phyloP scores from a whole-genome alignment of 2,329 filamentous ascomycete species.

The Lasiodiplodia citricola region DNA sequence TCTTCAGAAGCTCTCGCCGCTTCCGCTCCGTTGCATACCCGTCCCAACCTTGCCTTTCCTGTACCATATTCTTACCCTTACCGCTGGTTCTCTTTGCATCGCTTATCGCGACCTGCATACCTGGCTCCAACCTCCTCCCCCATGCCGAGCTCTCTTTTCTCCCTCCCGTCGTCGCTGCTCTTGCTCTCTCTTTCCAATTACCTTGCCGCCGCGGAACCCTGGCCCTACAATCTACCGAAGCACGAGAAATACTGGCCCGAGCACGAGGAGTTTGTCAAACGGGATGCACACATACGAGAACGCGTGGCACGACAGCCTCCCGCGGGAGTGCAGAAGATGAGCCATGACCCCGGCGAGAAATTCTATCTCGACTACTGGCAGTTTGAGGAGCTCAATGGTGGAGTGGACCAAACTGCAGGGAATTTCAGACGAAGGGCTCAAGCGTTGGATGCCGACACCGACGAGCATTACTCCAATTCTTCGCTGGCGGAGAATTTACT shows the following conservation, averaged over 20 bases:
- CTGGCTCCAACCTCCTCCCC: background rate
- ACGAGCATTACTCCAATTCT: conserved; percentile 36
- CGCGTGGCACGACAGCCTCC: conserved; percentile 53
- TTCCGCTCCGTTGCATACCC: conserved; percentile 5
- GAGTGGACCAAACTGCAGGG: conserved; percentile 28
- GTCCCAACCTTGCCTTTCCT: conserved; percentile 13
- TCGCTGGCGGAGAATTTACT: conserved; percentile 49
- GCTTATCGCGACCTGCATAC: conserved; percentile 13
- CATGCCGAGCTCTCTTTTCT: conserved; percentile 19
- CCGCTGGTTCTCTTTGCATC: background rate
- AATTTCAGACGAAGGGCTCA: conserved; percentile 24
- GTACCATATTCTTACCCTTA: conserved; percentile 12
- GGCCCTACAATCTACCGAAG: conserved; percentile 54
- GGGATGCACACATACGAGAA: conserved; percentile 48
- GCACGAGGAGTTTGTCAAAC: conserved; percentile 50
- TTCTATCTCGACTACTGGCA: conserved; percentile 71
- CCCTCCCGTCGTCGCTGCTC: conserved; percentile 21
- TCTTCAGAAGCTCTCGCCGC: background rate
- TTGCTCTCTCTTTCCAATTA: conserved; percentile 2
- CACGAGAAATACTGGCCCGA: conserved; percentile 55
- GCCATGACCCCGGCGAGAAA: conserved; percentile 72
- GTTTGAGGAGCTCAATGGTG: conserved; percentile 42
- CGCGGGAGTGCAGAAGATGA: conserved; percentile 74
- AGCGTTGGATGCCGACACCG: conserved; percentile 48
- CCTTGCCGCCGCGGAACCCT: conserved; percentile 33